Evolutionary conservation across 1,284 basidiomycete species (phyloP), one percentile per base, ranked within the genome.

Genomic region (Apiotrichum sp.): DNA sequence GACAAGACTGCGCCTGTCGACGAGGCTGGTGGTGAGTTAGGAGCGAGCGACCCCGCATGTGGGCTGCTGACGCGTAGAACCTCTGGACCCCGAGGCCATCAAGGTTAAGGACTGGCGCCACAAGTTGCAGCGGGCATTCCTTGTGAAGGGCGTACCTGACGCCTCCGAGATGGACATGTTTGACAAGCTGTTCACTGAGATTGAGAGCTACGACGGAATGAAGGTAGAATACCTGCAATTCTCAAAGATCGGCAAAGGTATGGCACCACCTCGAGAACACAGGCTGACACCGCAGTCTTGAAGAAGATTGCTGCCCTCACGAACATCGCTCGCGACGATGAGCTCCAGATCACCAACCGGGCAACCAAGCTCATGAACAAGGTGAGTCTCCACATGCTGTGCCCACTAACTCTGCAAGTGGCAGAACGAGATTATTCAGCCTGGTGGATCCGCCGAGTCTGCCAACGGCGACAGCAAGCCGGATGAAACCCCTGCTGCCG

Each of bases 211-310:
- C 72, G 82, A 87, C 36, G 79, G 81, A 50, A 92, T 96, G 79
- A 88, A 86, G 56, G 85, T 92, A 59, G 84, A 88, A 58, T 90
- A 93, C 69, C 84, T 95, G 49, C 72, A 91, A 84, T 87, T 86
- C 79, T 93, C 93, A 61, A 97, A 97, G 81, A 96, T 98, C 69
- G 91, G 89, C 77, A 98, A 98, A 78, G 74, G 74, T 75, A 50
- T 59, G 69, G 61, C 10, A 32, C 9, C 22, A n/a, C 7, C 4
- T 14, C 4, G 3, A 4, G n/a, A 35, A 3, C 4, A n/a, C 31
- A 38, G 9, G 47, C 48, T 50, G 39, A 50, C 16, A 1, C 4
- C 9, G 3, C 56, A 76, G 93, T 98, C 51, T 93, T 97, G 89
- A 89, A 92, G 70, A 89, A 92, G 76, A 93, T 97, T 67, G 82